Conservation (phyloP, 768 basidiomycete species). For the Pholiota microspora region DNA sequence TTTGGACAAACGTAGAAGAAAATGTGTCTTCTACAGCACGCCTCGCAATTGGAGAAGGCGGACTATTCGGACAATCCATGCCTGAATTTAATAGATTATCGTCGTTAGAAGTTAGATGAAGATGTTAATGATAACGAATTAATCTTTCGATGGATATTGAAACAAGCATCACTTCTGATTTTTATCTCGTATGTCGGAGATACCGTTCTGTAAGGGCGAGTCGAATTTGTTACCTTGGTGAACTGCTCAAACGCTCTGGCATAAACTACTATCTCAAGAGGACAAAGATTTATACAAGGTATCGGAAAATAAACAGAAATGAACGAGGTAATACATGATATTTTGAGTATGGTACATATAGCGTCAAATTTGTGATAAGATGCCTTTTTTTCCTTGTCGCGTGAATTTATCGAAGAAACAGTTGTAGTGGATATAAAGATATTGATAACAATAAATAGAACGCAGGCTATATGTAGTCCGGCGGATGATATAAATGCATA, state of each 20-base stretch:
- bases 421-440: conserved; percentile 2
- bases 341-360: too few species aligned
- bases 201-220: not conserved
- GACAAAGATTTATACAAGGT: not conserved
- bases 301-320: not conserved
- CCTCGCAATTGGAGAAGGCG: not conserved
- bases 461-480: not conserved
- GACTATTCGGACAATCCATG: not conserved
- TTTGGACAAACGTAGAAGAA: too few species aligned
- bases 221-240: not conserved
- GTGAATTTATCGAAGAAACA: too few species aligned
- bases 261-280: too few species aligned
- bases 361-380: not conserved
- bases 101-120: not conserved
- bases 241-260: too few species aligned
- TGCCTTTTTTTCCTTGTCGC: not conserved
- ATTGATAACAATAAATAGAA: not conserved
- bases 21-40: not conserved
- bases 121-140: not conserved
- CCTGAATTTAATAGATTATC: not conserved
- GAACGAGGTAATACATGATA: too few species aligned
- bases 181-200: too few species aligned
- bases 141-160: too few species aligned
- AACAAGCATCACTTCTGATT: not conserved
- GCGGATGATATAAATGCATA: not conserved